Evolutionary conservation across 768 basidiomycete species (phyloP), one percentile per base, ranked within the genome.

Genomic region (Gyrodon lividus): DNA sequence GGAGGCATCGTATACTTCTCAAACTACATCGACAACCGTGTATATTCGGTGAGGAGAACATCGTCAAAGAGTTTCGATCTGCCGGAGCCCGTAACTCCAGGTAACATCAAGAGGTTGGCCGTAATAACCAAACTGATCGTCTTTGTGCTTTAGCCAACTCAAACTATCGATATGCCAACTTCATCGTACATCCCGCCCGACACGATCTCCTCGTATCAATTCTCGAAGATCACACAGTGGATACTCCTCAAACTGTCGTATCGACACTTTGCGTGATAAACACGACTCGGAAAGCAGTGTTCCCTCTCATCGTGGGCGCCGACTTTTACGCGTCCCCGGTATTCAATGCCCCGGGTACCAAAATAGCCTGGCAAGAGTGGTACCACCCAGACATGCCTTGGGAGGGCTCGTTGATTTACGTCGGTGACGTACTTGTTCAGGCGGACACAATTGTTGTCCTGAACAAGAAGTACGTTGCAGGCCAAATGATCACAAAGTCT

Each of bases 311-410:
- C 2, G 68, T 73, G 0, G 87, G 84, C 5, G 80, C 81, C 5
- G 87, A 90, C 61, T 92, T 92, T 70, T 92, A 91, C 64, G 75
- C 77, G 39, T 65, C 73, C 1, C 82, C 86, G 0, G 68, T 65
- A 23, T 84, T 86, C 70, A 81, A 81, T 26, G 77, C 82, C 0
- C 77, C 83, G 54, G 87, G 86, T 1, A 70, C 65, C 31, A 73
- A 71, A 46, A 58, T 89, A 16, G 77, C 75, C 1, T 91, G 83
- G 82, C 71, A 81, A 37, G 75, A 84, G 54, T 88, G 87, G 88
- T 75, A 66, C 54, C 85, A 85, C 45, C 84, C 84, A 0, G 76
- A 83, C 53, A 83, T 85, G 83, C 81, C 87, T 13, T 91, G 86
- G 86, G 80, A 86, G 58, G 84, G 82, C 3, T 71, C 77, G 1